Base-by-base conservation (phyloP, 768 basidiomycete genomes). In the Pulveroboletus sp. region DNA sequence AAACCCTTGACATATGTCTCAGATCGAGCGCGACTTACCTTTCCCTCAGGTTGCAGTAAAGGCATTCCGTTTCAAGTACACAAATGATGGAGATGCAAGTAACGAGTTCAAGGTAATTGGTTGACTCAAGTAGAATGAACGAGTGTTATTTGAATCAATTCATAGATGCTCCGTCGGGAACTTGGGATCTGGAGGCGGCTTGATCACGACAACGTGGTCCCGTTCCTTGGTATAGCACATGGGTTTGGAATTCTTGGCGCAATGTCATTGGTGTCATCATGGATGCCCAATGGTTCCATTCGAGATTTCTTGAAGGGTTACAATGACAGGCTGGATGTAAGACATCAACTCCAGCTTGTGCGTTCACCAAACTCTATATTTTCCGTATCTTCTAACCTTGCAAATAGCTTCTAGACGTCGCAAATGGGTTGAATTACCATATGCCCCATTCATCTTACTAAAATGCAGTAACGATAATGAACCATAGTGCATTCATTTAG, bases 281-380 rank as follows among this genome's bases (percentile, higher is more conserved):
- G 37, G 45, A 47, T 47, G 45, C 32, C 27, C 4, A 47, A 47
- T 25, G 31, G 20, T 12, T 40, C 38, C 14, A 38, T 47, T 34
- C 29, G 40, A 11, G 11, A n/a, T 14, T 47, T 47, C 29, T 33
- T 47, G 6, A 16, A n/a, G 5, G 17, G 11, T 2, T 13, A 47
- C 19, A 21, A 40, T 24, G 23, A 17, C 5, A 21, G 2, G 3
- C 39, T 47, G 3, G 32, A 0, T 19, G n/a, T 24, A 14, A 31
- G 5, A 10, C 31, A 40, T 14, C 19, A 14, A 20, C 39, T 47
- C 8, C 20, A 40, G 3, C 14, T 47, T 10, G 45, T 40, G 24
- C 32, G 37, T 47, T n/a, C 33, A 16, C 6, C 21, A 2, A n/a
- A 16, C 2, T n/a, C 14, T 4, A n/a, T 20, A 17, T 17, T 3